Conservation (phyloP, 352 stramenopile genomes). For the Phytopythium boreale region DNA sequence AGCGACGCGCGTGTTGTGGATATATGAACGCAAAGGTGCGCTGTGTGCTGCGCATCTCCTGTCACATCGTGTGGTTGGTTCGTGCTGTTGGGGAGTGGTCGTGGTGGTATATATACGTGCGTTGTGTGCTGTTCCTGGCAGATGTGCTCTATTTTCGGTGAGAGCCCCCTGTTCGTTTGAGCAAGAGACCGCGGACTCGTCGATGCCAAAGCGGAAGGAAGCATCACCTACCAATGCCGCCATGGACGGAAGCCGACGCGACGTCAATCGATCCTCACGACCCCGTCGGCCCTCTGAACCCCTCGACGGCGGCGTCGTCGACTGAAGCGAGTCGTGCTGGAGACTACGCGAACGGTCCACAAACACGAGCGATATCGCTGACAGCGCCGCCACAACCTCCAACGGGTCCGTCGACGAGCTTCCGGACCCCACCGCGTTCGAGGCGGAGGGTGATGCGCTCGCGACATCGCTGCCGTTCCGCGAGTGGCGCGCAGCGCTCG, state of each 20-base stretch:
- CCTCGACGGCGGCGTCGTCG: not conserved
- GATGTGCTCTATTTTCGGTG: not conserved
- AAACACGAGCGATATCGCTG: not conserved
- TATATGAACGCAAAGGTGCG: not conserved
- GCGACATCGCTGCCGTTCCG: conserved; percentile 15
- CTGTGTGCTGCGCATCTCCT: not conserved
- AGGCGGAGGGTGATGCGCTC: not conserved
- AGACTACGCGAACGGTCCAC: not conserved
- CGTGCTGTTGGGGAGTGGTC: not conserved
- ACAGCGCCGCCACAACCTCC: not conserved
- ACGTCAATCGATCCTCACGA: not conserved
- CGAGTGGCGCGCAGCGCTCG: conserved; percentile 32
- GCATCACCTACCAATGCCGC: not conserved
- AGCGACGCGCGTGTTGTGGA: not conserved
- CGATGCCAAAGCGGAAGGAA: not conserved
- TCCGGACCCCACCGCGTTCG: not conserved
- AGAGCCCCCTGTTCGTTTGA: not conserved
- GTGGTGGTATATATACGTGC: not conserved
- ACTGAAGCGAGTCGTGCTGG: not conserved
- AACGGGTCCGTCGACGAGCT: not conserved
- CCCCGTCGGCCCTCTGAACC: not conserved
- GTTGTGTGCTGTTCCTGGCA: not conserved
- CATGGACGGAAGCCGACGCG: not conserved
- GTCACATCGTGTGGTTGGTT: not conserved
- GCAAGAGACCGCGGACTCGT: not conserved